Base-by-base conservation (phyloP, 2,329 filamentous ascomycete species). In the Trematosphaeria pertusa region DNA sequence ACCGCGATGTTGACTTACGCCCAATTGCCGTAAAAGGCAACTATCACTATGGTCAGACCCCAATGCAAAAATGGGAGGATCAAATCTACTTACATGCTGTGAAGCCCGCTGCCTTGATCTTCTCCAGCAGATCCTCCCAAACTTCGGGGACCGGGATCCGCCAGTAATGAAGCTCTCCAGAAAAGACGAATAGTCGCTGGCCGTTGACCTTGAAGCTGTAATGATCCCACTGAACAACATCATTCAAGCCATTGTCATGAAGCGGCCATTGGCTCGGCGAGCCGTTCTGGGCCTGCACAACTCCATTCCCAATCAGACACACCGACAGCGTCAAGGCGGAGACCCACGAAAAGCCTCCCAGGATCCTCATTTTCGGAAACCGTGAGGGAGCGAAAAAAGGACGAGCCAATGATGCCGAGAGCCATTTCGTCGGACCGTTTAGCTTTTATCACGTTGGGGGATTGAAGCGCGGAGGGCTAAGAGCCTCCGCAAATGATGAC, bases 161-260 rank as follows among this genome's bases (percentile, higher is more conserved):
- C 72, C 73, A 79, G 59, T 81, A 82, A 53, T 82, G 79, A 17
- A 82, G 75, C 57, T 82, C 80, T 30, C 80, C 80, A 11, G 76
- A 75, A 58, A 78, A 81, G 33, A 82, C 67, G 52, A 80, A 81
- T 4, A 81, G 61, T 15, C 79, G 68, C 54, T 81, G 72, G 20
- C 75, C 77, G 40, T 81, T 76, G 42, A 82, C 63, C 21, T 77
- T 73, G 57, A 81, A 77, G 60, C 78, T 81, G 61, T 79, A 80
- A 44, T 79, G 74, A 50, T 82, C 79, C 80, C 79, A 81, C 62
- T 79, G 70, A 1, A 82, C 78, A 18, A 75, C 67, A 4, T 74
- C 58, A 46, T 73, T 81, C 38, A 78, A 54, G 4, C 75, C 75
- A 49, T 81, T 73, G 59, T 78, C 72, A 43, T 79, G 75, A 9